Base-by-base conservation (phyloP, 208 protist genomes). In the Acanthamoeba culbertsoni region DNA sequence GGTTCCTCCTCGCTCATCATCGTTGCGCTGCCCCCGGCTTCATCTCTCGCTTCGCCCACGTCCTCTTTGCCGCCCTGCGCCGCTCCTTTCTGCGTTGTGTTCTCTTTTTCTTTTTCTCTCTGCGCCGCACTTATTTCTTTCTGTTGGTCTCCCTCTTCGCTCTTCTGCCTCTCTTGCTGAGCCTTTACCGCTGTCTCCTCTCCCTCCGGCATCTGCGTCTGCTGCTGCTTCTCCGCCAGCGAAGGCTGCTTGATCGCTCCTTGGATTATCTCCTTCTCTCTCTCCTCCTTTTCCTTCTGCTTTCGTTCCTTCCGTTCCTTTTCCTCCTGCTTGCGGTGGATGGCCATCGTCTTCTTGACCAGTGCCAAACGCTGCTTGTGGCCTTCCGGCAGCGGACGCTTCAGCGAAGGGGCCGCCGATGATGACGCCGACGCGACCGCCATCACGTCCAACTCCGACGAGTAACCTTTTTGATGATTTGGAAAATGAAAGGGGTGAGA, bases 351-450 rank as follows among this genome's bases (percentile, higher is more conserved):
- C 68, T 77, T 77, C 68, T 77, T 77, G 68, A 77, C 68, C 33
- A 77, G 68, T 14, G 77, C 77, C 43, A 86, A 31, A 6, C 77
- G 77, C 31, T 86, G 77, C 37, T 86, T 86, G 48, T 86, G 77
- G 42, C 46, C 77, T 28, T 86, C 77, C 0, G 77, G 77, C 10
- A 86, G 43, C 2, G 77, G 43, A 18, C 46, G 42, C 77, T 62
- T 86, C 37, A 77, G 68, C 42, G 28, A 46, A 10, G 68, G 23
- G 16, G 31, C 33, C 2, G 37, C 31, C 40, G 68, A 48, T 40
- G 16, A 7, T 40, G 68, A 42, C 42, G 59, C 59, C 12, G 59
- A 68, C 31, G 59, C 14, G 28, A 77, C 2, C 33, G 37, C 1
- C 68, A 46, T 77, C 35, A 77, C 68, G 18, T 77, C 68, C 35